Percentiles rank a stretch among this genome's conserved stretches.
These are phyloP conservation scores for Verticillium nonalfalfae DNA, from an alignment of 2,329 filamentous ascomycete genomes.

Conservation along the genomic window DNA sequence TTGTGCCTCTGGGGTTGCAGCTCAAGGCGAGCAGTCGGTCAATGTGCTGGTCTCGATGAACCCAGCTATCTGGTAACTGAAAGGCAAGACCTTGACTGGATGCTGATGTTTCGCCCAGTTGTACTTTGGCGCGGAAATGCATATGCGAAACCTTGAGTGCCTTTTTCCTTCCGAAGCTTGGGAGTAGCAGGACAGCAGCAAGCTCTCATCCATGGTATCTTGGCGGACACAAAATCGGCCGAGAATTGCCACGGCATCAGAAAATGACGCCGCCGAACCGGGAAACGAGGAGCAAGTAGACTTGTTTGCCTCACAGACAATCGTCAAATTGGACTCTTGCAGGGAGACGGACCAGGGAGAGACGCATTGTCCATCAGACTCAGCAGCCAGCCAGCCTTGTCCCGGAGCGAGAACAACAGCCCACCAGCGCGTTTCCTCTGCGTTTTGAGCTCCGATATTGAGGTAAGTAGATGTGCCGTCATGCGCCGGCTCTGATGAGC, in stretches of 20 bases:
- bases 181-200: not conserved
- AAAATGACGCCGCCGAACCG: not conserved
- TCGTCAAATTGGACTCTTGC: not conserved
- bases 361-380: not conserved
- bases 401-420: not conserved
- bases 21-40: slow-evolving; percentile 18
- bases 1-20: slow-evolving; percentile 15
- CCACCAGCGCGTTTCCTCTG: slow-evolving; percentile 1
- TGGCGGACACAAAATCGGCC: not conserved
- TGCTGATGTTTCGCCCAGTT: too few species aligned
- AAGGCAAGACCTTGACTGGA: not conserved
- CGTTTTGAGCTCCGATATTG: not conserved
- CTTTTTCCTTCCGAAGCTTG: not conserved
- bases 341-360: slow-evolving; percentile 1
- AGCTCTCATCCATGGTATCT: not conserved
- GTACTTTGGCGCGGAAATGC: too few species aligned
- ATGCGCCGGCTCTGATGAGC: not conserved
- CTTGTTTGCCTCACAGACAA: not conserved
- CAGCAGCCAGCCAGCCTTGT: not conserved
- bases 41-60: not conserved
- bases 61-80: not conserved
- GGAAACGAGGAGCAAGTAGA: not conserved
- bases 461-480: not conserved
- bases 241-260: not conserved
- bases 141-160: not conserved